phyloP scores from a whole-genome alignment of 2,329 filamentous ascomycete species.

The Epichloe sp. region DNA sequence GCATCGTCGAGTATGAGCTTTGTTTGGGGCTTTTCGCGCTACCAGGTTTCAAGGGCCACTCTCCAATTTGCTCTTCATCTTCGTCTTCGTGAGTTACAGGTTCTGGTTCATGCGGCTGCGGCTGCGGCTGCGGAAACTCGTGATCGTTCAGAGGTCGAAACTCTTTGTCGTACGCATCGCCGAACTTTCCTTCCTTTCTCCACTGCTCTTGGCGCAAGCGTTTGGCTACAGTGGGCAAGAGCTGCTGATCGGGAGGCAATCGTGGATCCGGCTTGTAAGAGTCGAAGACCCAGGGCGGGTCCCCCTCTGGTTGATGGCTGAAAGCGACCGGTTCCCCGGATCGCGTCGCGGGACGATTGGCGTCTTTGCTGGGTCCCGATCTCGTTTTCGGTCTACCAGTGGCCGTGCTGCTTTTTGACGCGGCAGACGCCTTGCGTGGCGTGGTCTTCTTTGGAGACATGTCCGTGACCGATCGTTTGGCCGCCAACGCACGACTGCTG shows the following conservation, averaged over 20 bases:
- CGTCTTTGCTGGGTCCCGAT: slow-evolving; percentile 38
- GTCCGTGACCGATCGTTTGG: slow-evolving; percentile 33
- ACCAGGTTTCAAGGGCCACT: slow-evolving; percentile 47
- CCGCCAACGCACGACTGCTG: slow-evolving; percentile 12
- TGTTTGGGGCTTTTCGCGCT: slow-evolving; percentile 32
- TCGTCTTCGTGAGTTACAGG: slow-evolving; percentile 10
- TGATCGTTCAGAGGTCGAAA: slow-evolving; percentile 72
- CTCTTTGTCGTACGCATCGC: slow-evolving; percentile 73
- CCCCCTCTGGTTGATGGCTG: slow-evolving; percentile 70
- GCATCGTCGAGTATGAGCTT: slow-evolving; percentile 49
- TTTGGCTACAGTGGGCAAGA: slow-evolving; percentile 86
- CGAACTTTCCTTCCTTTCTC: slow-evolving; percentile 82
- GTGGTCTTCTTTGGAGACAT: slow-evolving; percentile 40
- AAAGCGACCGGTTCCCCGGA: slow-evolving; percentile 39
- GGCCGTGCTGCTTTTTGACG: slow-evolving; percentile 26
- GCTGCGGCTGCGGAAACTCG: slow-evolving; percentile 21
- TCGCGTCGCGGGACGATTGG: slow-evolving; percentile 46
- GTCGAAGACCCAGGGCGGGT: slow-evolving; percentile 87
- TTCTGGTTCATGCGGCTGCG: slow-evolving; percentile 26
- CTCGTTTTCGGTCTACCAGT: slow-evolving; percentile 49
- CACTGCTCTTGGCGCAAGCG: slow-evolving; percentile 87
- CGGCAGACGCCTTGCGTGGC: slow-evolving; percentile 32
- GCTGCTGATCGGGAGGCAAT: slow-evolving; percentile 85
- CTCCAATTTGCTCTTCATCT: slow-evolving; percentile 22
- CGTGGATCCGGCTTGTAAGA: slow-evolving; percentile 94